Evolutionary conservation across 192 early-diverging fungal genomes (phyloP).

Genomic region (Geranomyces variabilis): DNA sequence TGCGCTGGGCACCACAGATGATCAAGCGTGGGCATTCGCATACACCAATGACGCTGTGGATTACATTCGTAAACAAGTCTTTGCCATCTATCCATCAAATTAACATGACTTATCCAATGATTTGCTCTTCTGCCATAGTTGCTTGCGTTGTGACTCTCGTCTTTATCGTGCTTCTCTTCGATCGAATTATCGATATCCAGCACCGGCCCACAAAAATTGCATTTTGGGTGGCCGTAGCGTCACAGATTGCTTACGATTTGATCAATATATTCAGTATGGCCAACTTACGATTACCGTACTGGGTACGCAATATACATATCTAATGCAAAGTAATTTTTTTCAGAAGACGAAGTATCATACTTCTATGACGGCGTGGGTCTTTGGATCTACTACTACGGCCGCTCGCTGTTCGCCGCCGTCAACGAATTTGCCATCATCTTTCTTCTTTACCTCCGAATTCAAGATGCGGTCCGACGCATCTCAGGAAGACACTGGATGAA

Average conservation of each 20-base stretch:
- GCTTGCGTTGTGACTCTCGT: background rate
- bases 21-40: no score
- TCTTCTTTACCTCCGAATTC: background rate
- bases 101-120: no score
- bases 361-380: background rate
- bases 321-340: no score
- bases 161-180: slow-evolving; percentile 3
- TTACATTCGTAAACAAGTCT: no score
- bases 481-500: no score
- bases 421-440: background rate
- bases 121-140: background rate
- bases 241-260: background rate
- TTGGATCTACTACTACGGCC: background rate
- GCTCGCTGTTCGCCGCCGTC: background rate
- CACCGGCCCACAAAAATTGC: background rate
- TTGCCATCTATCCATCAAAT: no score
- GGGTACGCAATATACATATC: no score
- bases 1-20: no score
- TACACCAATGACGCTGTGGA: no score
- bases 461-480: no score
- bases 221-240: background rate
- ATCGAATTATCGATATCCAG: background rate
- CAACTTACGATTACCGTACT: no score
- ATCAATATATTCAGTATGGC: background rate
- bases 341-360: background rate